Conservation (phyloP, 208 protist genomes). For the Zelonia costaricensis region DNA sequence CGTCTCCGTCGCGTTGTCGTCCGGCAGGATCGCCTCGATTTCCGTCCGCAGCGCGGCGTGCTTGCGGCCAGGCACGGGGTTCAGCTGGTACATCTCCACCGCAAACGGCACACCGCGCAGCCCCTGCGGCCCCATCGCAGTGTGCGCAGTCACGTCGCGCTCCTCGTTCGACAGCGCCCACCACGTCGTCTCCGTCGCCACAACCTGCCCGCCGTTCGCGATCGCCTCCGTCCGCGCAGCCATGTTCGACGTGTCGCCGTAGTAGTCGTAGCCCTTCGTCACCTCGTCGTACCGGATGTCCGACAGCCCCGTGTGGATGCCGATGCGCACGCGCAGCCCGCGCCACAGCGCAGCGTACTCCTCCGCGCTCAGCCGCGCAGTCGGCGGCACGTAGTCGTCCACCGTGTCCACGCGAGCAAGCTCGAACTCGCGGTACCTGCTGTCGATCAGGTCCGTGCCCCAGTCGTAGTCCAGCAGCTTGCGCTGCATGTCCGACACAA, state of each 20-base stretch:
- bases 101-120: slow-evolving; percentile 59
- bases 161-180: slow-evolving; percentile 33
- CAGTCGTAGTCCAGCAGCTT: slow-evolving; percentile 57
- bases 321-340: slow-evolving; percentile 58
- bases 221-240: slow-evolving; percentile 79
- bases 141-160: slow-evolving; percentile 26
- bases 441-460: slow-evolving; percentile 43
- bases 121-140: slow-evolving; percentile 30
- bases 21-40: slow-evolving; percentile 33
- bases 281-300: slow-evolving; percentile 62
- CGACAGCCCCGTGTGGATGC: slow-evolving; percentile 66
- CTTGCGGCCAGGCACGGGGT: slow-evolving; percentile 41
- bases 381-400: slow-evolving; percentile 24
- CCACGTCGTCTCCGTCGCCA: slow-evolving; percentile 48
- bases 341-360: slow-evolving; percentile 42
- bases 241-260: slow-evolving; percentile 74
- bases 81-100: slow-evolving; percentile 67
- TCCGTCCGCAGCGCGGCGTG: slow-evolving; percentile 53
- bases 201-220: slow-evolving; percentile 75
- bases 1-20: slow-evolving; percentile 19
- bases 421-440: slow-evolving; percentile 55
- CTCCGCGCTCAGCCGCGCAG: slow-evolving; percentile 30
- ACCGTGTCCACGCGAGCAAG: slow-evolving; percentile 17
- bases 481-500: slow-evolving; percentile 53
- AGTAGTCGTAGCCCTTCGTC: slow-evolving; percentile 77